Evolutionary conservation across 2,329 filamentous ascomycete genomes (phyloP).

Genomic region (Nigrospora osmanthi): DNA sequence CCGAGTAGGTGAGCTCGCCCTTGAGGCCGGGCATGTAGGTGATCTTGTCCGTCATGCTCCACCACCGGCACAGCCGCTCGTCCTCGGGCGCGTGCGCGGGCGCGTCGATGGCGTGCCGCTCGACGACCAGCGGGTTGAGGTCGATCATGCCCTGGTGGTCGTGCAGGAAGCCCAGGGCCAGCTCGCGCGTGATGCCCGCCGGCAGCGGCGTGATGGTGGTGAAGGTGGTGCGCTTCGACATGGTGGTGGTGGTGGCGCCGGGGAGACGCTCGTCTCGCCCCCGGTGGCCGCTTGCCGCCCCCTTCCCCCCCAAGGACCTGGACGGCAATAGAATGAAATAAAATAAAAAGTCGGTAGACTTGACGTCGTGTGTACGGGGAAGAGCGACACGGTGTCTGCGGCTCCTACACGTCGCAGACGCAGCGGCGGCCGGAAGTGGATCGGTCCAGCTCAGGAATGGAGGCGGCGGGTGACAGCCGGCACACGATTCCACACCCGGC

Average conservation of each 20-base stretch:
- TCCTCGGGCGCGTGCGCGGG: slow-evolving; percentile 60
- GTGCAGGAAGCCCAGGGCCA: slow-evolving; percentile 69
- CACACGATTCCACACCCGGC: too few species aligned
- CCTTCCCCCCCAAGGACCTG: too few species aligned
- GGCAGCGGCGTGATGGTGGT: slow-evolving; percentile 77
- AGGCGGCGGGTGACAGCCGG: too few species aligned
- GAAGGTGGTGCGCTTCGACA: slow-evolving; percentile 66
- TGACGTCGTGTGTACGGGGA: too few species aligned
- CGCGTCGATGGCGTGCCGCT: slow-evolving; percentile 54
- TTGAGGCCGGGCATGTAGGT: slow-evolving; percentile 63
- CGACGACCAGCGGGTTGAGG: slow-evolving; percentile 74
- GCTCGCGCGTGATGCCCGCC: slow-evolving; percentile 54
- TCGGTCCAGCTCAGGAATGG: too few species aligned
- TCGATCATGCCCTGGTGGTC: slow-evolving; percentile 80
- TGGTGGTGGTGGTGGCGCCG: slow-evolving; percentile 30
- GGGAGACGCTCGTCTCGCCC: too few species aligned
- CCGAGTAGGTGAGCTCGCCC: slow-evolving; percentile 69
- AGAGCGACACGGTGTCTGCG: too few species aligned
- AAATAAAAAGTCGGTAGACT: too few species aligned
- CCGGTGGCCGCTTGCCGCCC: too few species aligned
- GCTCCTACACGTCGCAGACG: too few species aligned
- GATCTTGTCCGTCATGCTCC: slow-evolving; percentile 70
- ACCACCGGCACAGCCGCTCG: slow-evolving; percentile 70
- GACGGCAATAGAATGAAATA: too few species aligned
- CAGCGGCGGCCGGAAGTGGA: too few species aligned